Conservation (phyloP, 192 early-diverging fungal species). For the Rhizoclosmatium globosum region DNA sequence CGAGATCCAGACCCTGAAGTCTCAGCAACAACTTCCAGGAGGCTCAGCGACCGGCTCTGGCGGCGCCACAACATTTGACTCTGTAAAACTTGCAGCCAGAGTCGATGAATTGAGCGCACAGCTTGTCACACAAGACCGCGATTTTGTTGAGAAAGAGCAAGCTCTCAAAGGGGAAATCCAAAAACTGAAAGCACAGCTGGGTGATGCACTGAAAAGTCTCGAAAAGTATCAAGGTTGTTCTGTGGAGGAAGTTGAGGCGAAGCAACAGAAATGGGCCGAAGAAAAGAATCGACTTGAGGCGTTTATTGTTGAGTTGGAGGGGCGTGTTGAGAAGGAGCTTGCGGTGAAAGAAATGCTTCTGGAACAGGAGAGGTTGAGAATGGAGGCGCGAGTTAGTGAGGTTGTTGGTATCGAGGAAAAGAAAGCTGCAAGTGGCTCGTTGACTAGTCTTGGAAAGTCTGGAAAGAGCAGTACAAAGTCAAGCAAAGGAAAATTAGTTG, state of each 20-base stretch:
- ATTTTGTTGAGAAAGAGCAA: slow-evolving; percentile 2
- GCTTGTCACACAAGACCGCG: slow-evolving; percentile 3
- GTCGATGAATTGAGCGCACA: slow-evolving; percentile 28
- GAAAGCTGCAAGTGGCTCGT: not conserved
- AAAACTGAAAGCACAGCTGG: slow-evolving; percentile 32
- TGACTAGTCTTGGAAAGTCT: not conserved
- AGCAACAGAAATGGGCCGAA: not conserved
- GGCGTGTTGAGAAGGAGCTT: slow-evolving; percentile 26
- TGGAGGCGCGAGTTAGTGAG: slow-evolving; percentile 9
- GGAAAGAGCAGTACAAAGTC: not conserved
- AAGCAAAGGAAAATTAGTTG: not conserved
- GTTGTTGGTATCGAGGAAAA: not conserved
- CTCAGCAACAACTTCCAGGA: not conserved
- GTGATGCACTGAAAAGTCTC: slow-evolving; percentile 4
- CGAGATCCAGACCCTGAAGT: slow-evolving; percentile 27
- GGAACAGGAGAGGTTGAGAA: slow-evolving; percentile 13
- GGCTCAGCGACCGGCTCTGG: not conserved
- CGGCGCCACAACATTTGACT: not conserved
- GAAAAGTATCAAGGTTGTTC: slow-evolving; percentile 11
- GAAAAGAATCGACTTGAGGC: slow-evolving; percentile 29
- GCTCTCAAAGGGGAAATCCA: slow-evolving; percentile 6
- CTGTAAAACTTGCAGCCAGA: slow-evolving; percentile 20
- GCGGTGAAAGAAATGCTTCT: slow-evolving; percentile 26
- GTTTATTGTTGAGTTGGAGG: slow-evolving; percentile 38
- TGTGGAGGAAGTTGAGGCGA: slow-evolving; percentile 28